Base-by-base conservation (phyloP, 192 early-diverging fungal genomes). In the Glomus cerebriforme region DNA sequence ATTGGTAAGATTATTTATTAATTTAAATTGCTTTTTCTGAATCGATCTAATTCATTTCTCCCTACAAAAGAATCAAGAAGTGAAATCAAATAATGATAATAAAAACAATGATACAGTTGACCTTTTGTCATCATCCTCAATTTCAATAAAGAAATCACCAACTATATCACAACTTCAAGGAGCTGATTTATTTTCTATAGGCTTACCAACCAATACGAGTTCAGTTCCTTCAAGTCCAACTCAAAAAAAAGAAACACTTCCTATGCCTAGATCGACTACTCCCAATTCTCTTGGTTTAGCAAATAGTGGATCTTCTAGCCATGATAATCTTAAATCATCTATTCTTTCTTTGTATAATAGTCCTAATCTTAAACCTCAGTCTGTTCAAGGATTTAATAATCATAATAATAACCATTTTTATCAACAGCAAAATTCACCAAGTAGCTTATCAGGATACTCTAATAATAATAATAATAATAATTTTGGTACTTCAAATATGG, bases 161-260 rank as follows among this genome's bases (percentile, higher is more conserved):
- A 34, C 81, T 17, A 6, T 80, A 7, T 45, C 76, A 13, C 81
- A 85, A 59, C 68, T 86, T 15, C 80, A 85, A 39, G 84, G 84
- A 10, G 84, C 83, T 12, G 83, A 87, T 37, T 81, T 87, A 29
- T 87, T 87, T 68, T 74, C 82, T 27, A 59, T 77, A 26, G 59
- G 74, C 0, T 60, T 60, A 64, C 49, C 54, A 12, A 39, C 27
- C 13, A 24, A 9, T 37, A 45, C 54, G 6, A 66, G 35, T 66
- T 62, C 75, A 2, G 75, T 59, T 31, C 75, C 75, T 27, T 58
- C 72, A 12, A 59, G 72, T 13, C 54, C 72, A 59, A 73, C 72
- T 31, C 72, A 73, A 59, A 24, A 73, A 59, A 73, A 73, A 58
- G 47, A 35, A 39, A 31, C 47, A 17, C 26, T 34, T 3, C 72